Conservation (phyloP, 2,329 filamentous ascomycete genomes). For the Cercospora canescens region DNA sequence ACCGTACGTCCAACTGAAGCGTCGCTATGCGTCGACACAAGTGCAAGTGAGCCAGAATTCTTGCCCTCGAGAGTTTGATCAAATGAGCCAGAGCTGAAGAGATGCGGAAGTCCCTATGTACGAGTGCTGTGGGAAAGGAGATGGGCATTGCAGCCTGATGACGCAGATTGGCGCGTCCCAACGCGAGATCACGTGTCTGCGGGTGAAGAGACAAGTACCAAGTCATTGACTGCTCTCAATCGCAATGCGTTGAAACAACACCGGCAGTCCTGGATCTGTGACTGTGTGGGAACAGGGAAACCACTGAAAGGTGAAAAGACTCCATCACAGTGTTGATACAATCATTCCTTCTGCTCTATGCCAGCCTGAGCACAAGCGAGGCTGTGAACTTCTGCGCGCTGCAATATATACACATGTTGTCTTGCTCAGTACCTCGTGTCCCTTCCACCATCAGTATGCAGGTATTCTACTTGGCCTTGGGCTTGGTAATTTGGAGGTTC, state of each 20-base stretch:
- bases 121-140: neutral
- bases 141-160: slow-evolving; percentile 6
- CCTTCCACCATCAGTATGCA: neutral
- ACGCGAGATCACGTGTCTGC: slow-evolving; percentile 1
- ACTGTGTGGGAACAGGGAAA: neutral
- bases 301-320: neutral
- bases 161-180: slow-evolving; percentile 2
- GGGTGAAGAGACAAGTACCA: neutral
- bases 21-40: neutral
- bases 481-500: slow-evolving; percentile 60
- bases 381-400: slow-evolving; percentile 14
- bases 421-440: slow-evolving; percentile 1
- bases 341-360: slow-evolving; percentile 24
- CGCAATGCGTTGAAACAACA: neutral
- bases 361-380: slow-evolving; percentile 14
- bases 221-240: neutral
- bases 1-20: neutral
- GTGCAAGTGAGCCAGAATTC: slow-evolving; percentile 2
- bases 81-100: neutral
- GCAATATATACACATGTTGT: slow-evolving; percentile 24
- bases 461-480: slow-evolving; percentile 23
- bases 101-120: neutral
- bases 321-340: slow-evolving; percentile 20
- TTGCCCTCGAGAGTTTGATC: neutral
- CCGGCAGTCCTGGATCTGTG: neutral